These are phyloP conservation scores for Dactylellina haptotyla DNA, from an alignment of 2,329 filamentous ascomycete genomes.

Conservation along the genomic window DNA sequence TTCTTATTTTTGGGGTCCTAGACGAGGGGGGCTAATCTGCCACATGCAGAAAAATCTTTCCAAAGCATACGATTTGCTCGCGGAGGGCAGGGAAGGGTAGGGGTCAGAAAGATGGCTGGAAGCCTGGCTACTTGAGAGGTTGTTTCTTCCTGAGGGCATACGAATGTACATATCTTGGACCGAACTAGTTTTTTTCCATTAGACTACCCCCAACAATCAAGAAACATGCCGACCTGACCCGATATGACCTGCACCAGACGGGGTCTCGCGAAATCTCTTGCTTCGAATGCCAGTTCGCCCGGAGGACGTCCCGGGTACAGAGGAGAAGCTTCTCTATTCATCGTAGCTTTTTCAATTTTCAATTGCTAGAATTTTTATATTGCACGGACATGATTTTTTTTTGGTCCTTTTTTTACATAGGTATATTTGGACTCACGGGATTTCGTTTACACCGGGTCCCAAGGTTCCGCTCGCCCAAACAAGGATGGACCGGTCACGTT, in stretches of 20 bases:
- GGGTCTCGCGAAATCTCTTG: constrained; percentile 34
- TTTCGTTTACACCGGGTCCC: constrained; percentile 53
- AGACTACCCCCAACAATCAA: constrained; percentile 55
- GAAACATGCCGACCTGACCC: constrained; percentile 55
- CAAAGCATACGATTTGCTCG: constrained; percentile 54
- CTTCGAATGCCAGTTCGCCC: constrained; percentile 42
- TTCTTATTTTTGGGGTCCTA: constrained; percentile 48
- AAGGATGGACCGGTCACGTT: constrained; percentile 55
- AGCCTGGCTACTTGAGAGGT: constrained; percentile 49
- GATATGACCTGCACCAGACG: constrained; percentile 53
- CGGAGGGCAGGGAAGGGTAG: constrained; percentile 53
- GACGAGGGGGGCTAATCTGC: constrained; percentile 55
- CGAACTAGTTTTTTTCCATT: constrained; percentile 53
- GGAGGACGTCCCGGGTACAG: constrained; percentile 25
- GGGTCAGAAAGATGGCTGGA: constrained; percentile 54
- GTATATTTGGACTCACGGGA: constrained; percentile 54
- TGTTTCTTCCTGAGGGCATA: constrained; percentile 47
- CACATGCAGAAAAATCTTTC: constrained; percentile 55
- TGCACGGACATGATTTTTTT: constrained; percentile 22
- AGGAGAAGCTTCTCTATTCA: constrained; percentile 29
- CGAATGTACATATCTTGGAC: constrained; percentile 55
- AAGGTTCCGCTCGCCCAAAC: constrained; percentile 53
- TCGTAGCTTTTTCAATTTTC: constrained; percentile 30
- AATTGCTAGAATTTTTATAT: constrained; percentile 45
- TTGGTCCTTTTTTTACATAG: constrained; percentile 24